These are phyloP conservation scores for Saturnispora besseyi DNA, from an alignment of 805 yeast species.

Conservation along the genomic window DNA sequence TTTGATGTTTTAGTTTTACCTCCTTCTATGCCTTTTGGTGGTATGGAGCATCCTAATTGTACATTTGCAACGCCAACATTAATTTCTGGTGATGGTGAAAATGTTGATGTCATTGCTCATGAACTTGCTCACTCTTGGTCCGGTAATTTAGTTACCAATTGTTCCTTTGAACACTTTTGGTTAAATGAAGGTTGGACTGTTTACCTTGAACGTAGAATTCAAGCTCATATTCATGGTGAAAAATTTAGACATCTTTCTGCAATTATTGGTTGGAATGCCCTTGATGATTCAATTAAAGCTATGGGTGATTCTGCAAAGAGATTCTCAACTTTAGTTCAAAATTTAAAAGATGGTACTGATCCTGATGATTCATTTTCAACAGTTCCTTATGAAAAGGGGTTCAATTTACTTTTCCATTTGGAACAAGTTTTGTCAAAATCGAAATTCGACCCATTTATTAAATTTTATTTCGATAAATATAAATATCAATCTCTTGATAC, in stretches of 20 bases:
- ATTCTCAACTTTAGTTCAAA: constrained; percentile 59
- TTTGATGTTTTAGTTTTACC: constrained; percentile 79
- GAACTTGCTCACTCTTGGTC: constrained; percentile 92
- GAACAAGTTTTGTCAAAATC: constrained; percentile 64
- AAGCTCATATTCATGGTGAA: constrained; percentile 73
- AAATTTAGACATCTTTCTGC: constrained; percentile 70
- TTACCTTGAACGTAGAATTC: constrained; percentile 76
- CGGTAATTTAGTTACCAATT: constrained; percentile 83
- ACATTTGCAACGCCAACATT: constrained; percentile 88
- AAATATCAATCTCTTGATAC: constrained; percentile 69
- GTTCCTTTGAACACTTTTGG: constrained; percentile 93
- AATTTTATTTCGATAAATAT: constrained; percentile 63
- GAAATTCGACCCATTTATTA: constrained; percentile 71
- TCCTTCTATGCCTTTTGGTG: constrained; percentile 75
- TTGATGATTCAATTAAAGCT: constrained; percentile 56
- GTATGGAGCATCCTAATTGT: constrained; percentile 91
- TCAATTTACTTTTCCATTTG: constrained; percentile 63
- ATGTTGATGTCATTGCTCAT: constrained; percentile 86
- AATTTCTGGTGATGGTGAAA: constrained; percentile 74
- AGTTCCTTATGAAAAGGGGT: constrained; percentile 90
- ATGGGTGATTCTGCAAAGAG: constrained; percentile 46
- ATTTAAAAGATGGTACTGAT: constrained; percentile 59
- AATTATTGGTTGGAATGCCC: constrained; percentile 82
- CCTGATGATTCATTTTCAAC: constrained; percentile 87
- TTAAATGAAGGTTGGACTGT: constrained; percentile 96